Percentiles rank a stretch among this genome's conserved stretches.
Evolutionary conservation across 331 rosid genomes (phyloP).

Genomic region (Phaseolus coccineus): DNA sequence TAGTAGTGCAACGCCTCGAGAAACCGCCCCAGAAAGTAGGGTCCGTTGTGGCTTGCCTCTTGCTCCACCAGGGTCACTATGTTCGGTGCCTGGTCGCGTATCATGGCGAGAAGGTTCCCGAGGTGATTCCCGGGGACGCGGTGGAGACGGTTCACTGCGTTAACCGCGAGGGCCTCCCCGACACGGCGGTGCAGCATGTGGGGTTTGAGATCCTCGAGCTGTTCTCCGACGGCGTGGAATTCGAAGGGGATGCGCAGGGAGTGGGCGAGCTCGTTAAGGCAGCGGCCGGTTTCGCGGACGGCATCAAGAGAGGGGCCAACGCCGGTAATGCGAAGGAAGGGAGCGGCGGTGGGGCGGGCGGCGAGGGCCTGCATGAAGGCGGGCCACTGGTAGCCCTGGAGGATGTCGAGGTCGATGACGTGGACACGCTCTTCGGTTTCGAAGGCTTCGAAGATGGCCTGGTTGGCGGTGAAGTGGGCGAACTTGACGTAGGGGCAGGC

Average conservation of each 20-base stretch:
- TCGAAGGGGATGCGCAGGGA: constrained; percentile 89
- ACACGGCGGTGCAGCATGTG: constrained; percentile 85
- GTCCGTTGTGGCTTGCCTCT: constrained; percentile 94
- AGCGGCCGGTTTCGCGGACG: constrained; percentile 72
- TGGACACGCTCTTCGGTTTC: constrained; percentile 87
- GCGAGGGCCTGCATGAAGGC: constrained; percentile 96
- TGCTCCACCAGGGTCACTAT: constrained; percentile 83
- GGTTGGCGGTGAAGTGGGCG: constrained; percentile 93
- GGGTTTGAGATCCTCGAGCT: constrained; percentile 71
- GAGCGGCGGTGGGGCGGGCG: constrained; percentile 67
- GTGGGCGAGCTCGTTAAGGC: constrained; percentile 71
- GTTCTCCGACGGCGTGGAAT: constrained; percentile 80
- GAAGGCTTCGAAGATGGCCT: constrained; percentile 91
- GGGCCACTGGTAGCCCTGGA: constrained; percentile 95
- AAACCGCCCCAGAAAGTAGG: constrained; percentile 81
- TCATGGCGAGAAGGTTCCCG: constrained; percentile 66
- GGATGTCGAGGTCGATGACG: constrained; percentile 86
- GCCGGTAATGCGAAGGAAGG: constrained; percentile 76
- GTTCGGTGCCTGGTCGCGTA: constrained; percentile 87
- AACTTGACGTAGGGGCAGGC: constrained; percentile 93
- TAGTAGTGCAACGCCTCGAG: constrained; percentile 84
- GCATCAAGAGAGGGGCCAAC: constrained; percentile 62
- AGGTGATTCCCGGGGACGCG: constrained; percentile 63
- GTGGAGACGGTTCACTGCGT: constrained; percentile 80
- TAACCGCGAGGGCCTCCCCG: constrained; percentile 86